Evolutionary conservation across 148 eudicot genomes (phyloP).

Genomic region (Cornus suecica): DNA sequence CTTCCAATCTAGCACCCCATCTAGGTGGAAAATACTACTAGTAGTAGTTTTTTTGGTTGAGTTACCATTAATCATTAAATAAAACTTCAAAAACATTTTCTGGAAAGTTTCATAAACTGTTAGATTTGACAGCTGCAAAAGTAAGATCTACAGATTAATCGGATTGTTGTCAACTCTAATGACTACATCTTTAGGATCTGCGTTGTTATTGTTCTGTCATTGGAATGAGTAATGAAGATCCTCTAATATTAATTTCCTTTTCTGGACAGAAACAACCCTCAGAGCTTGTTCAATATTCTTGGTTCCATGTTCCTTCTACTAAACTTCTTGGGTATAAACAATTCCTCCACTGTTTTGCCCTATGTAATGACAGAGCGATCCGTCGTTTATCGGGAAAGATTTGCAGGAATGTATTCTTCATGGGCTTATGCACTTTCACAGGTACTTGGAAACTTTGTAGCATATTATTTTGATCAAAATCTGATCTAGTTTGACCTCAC

Average conservation of each 20-base stretch:
- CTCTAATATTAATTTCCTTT: conserved; percentile 3
- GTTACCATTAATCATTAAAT: too few species aligned
- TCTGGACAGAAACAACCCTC: conserved; percentile 58
- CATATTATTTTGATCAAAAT: not conserved
- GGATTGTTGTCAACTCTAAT: too few species aligned
- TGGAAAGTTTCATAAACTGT: too few species aligned
- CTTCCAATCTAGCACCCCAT: too few species aligned
- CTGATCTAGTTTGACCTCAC: not conserved
- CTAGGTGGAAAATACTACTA: too few species aligned
- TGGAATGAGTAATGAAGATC: not conserved
- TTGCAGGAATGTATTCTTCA: conserved; percentile 78
- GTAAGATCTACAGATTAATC: too few species aligned
- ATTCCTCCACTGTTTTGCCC: conserved; percentile 44
- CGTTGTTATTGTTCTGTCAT: too few species aligned
- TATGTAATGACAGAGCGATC: conserved; percentile 55
- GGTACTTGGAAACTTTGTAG: conserved; percentile 40
- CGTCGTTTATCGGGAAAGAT: conserved; percentile 74
- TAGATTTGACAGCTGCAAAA: too few species aligned
- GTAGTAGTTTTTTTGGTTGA: too few species aligned
- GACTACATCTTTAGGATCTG: too few species aligned
- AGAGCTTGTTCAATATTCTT: conserved; percentile 46
- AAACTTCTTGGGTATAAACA: conserved; percentile 58
- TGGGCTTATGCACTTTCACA: conserved; percentile 84
- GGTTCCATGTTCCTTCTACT: conserved; percentile 58
- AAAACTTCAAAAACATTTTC: too few species aligned